These are phyloP conservation scores for Cystofilobasidium capitatum DNA, from an alignment of 768 basidiomycete species.

Conservation along the genomic window DNA sequence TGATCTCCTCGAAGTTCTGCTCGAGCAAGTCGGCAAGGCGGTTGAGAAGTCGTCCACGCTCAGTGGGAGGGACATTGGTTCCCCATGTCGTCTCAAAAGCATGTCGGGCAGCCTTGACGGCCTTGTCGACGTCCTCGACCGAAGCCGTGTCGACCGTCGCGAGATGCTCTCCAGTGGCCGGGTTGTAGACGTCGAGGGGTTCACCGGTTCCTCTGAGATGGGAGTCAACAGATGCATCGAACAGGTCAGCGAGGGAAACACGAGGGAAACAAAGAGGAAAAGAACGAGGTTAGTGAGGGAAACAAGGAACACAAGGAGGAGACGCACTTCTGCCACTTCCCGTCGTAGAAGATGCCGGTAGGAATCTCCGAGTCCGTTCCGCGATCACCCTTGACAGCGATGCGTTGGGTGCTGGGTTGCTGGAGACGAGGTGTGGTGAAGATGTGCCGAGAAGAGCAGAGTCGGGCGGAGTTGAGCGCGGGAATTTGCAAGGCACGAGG, in stretches of 20 bases:
- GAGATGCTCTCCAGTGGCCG: constrained; percentile 10
- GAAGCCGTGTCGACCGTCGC: constrained; percentile 15
- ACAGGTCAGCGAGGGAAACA: not conserved
- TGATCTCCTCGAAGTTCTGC: constrained; percentile 45
- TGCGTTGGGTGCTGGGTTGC: not conserved
- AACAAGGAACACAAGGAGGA: not conserved
- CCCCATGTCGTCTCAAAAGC: constrained; percentile 42
- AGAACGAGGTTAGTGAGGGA: not conserved
- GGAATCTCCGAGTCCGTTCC: not conserved
- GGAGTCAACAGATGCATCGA: not conserved
- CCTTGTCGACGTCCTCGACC: constrained; percentile 30
- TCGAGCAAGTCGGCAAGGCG: constrained; percentile 54
- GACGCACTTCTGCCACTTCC: not conserved
- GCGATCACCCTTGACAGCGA: not conserved
- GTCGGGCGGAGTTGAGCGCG: no score
- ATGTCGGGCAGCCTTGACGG: constrained; percentile 36
- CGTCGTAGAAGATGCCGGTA: not conserved
- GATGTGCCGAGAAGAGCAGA: not conserved
- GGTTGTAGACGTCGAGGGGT: constrained; percentile 15
- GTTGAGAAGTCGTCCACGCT: constrained; percentile 69
- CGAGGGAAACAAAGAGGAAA: not conserved
- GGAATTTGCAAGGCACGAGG: no score
- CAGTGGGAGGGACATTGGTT: constrained; percentile 39
- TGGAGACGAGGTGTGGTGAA: not conserved
- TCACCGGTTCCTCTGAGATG: constrained; percentile 1